These are phyloP conservation scores for Xerocomellus intermedius DNA, from an alignment of 768 basidiomycete species.

Conservation along the genomic window DNA sequence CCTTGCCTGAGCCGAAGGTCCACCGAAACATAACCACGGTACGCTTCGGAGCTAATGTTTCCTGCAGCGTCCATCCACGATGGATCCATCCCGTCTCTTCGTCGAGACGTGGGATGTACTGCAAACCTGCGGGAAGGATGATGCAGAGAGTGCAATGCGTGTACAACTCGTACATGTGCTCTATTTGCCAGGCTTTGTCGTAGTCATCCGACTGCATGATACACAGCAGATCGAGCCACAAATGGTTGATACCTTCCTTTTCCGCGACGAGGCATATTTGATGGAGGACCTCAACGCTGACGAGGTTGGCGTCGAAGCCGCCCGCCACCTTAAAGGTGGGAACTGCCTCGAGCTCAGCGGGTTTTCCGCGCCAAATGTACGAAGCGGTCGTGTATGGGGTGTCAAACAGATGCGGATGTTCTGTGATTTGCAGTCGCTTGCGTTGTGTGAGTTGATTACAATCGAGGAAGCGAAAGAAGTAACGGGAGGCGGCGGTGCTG, in stretches of 20 bases:
- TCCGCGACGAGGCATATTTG: not conserved
- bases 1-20: not conserved
- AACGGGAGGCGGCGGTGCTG: not conserved
- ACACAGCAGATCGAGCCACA: not conserved
- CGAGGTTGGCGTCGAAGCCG: not conserved
- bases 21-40: not conserved
- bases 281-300: not conserved
- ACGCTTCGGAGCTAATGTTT: not conserved
- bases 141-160: not conserved
- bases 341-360: not conserved
- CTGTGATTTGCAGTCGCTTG: not conserved
- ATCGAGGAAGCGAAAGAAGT: not conserved
- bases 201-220: not conserved
- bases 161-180: not conserved
- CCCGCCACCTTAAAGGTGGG: not conserved
- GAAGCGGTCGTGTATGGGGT: not conserved
- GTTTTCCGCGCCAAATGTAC: not conserved
- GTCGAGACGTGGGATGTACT: not conserved
- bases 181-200: slow-evolving; percentile 1
- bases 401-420: not conserved
- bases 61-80: not conserved
- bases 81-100: not conserved
- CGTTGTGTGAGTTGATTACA: not conserved
- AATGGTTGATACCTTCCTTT: not conserved
- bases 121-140: not conserved